phyloP scores from a whole-genome alignment of 202 grass and related monocot species.

The Bolboschoenoplectus hybrid region DNA sequence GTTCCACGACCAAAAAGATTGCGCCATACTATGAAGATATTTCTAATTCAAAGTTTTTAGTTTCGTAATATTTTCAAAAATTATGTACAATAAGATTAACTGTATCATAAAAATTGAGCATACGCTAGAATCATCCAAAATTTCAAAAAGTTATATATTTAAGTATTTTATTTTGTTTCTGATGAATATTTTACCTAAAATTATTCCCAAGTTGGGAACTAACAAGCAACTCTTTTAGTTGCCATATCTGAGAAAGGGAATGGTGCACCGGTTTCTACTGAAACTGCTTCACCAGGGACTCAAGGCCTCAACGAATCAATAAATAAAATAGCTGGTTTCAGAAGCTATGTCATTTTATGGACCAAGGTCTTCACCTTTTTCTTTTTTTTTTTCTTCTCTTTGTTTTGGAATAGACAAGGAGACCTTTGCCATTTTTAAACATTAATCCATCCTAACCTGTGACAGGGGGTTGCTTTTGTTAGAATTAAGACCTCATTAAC shows the following conservation, averaged over 20 bases:
- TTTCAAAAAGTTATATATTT: not conserved
- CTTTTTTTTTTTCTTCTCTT: not conserved
- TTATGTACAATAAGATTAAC: no score
- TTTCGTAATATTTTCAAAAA: no score
- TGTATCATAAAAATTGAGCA: no score
- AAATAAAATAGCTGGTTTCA: slow-evolving; percentile 25
- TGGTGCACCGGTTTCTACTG: not conserved
- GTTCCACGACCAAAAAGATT: slow-evolving; percentile 3
- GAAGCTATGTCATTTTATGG: slow-evolving; percentile 30
- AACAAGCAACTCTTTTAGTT: not conserved
- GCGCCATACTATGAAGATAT: not conserved
- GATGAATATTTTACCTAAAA: not conserved
- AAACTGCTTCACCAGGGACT: not conserved
- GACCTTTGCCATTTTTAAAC: slow-evolving; percentile 13
- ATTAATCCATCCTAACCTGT: slow-evolving; percentile 1
- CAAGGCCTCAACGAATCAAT: not conserved
- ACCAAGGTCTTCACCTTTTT: not conserved
- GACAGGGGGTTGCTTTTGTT: slow-evolving; percentile 34
- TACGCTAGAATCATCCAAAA: not conserved
- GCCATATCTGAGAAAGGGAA: not conserved
- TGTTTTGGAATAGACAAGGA: slow-evolving; percentile 13
- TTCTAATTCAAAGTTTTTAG: no score
- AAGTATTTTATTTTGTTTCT: not conserved
- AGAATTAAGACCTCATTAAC: slow-evolving; percentile 28
- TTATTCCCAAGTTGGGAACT: not conserved